These are phyloP conservation scores for Penicillium coffeae DNA, from an alignment of 495 filamentous ascomycete species.

Conservation along the genomic window DNA sequence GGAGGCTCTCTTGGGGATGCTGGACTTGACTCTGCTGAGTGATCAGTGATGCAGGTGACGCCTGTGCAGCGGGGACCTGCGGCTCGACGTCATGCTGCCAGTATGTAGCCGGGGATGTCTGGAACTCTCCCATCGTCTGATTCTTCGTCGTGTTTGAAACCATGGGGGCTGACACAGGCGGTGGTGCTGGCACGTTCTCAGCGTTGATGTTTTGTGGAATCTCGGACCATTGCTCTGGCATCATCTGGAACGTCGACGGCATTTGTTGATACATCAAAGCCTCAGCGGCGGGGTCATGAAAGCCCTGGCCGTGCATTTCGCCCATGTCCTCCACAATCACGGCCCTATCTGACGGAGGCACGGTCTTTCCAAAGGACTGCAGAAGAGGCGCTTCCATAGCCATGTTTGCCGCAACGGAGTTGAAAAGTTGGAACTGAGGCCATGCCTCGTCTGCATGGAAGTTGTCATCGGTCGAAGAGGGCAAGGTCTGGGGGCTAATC, in stretches of 20 bases:
- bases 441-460: slow-evolving; percentile 41
- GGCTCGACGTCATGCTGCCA: slow-evolving; percentile 38
- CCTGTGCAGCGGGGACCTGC: slow-evolving; percentile 32
- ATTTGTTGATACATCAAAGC: slow-evolving; percentile 36
- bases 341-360: slow-evolving; percentile 23
- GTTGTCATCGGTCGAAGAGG: slow-evolving; percentile 43
- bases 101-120: slow-evolving; percentile 34
- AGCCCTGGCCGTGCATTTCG: slow-evolving; percentile 32
- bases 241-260: slow-evolving; percentile 31
- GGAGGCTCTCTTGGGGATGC: slow-evolving; percentile 27
- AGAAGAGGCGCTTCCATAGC: slow-evolving; percentile 36
- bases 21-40: slow-evolving; percentile 20
- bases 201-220: slow-evolving; percentile 13
- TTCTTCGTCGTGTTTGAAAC: slow-evolving; percentile 22
- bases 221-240: slow-evolving; percentile 32
- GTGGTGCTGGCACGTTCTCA: slow-evolving; percentile 22
- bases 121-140: slow-evolving; percentile 20
- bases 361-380: slow-evolving; percentile 37
- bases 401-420: slow-evolving; percentile 32
- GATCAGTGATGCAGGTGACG: slow-evolving; percentile 22
- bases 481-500: slow-evolving; percentile 41
- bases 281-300: slow-evolving; percentile 30
- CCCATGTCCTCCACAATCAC: slow-evolving; percentile 43
- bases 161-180: slow-evolving; percentile 19
- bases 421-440: slow-evolving; percentile 41